Evolutionary conservation across 768 basidiomycete genomes (phyloP).

Genomic region (Trametes maxima): DNA sequence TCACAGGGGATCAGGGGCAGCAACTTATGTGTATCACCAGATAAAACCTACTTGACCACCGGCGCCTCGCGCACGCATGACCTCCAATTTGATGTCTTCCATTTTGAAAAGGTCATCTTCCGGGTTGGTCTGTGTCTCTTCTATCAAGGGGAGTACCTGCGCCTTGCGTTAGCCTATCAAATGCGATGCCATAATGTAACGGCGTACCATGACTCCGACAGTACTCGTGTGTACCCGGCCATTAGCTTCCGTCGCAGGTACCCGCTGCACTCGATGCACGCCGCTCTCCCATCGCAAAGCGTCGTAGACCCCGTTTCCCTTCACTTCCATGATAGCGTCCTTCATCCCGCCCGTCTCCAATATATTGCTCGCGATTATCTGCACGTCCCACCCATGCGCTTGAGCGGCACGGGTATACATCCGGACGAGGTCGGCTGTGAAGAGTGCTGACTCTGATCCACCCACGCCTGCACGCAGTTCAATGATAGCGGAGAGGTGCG

Average conservation of each 20-base stretch:
- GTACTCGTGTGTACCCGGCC: slow-evolving; percentile 94
- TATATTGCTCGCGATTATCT: slow-evolving; percentile 59
- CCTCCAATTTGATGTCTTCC: slow-evolving; percentile 88
- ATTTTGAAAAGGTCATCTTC: slow-evolving; percentile 69
- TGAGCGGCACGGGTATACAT: slow-evolving; percentile 79
- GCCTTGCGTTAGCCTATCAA: background rate
- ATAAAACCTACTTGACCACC: slow-evolving; percentile 78
- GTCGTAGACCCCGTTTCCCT: slow-evolving; percentile 79
- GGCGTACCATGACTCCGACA: slow-evolving; percentile 77
- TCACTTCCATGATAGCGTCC: slow-evolving; percentile 79
- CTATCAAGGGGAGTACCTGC: slow-evolving; percentile 80
- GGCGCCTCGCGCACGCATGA: slow-evolving; percentile 96
- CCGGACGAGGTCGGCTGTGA: slow-evolving; percentile 71
- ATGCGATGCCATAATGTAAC: background rate
- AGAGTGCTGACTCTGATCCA: slow-evolving; percentile 85
- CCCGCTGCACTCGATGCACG: slow-evolving; percentile 93
- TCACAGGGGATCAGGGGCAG: background rate
- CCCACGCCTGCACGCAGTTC: slow-evolving; percentile 95
- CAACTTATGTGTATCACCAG: background rate
- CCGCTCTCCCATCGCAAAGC: slow-evolving; percentile 88
- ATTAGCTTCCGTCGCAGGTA: slow-evolving; percentile 86
- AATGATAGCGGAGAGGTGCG: slow-evolving; percentile 72
- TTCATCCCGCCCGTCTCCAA: slow-evolving; percentile 67
- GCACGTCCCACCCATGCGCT: slow-evolving; percentile 60
- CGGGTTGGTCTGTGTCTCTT: slow-evolving; percentile 54